phyloP scores from a whole-genome alignment of 1,139 yeast genomes.

The Casaregolazyma suthepensis region DNA sequence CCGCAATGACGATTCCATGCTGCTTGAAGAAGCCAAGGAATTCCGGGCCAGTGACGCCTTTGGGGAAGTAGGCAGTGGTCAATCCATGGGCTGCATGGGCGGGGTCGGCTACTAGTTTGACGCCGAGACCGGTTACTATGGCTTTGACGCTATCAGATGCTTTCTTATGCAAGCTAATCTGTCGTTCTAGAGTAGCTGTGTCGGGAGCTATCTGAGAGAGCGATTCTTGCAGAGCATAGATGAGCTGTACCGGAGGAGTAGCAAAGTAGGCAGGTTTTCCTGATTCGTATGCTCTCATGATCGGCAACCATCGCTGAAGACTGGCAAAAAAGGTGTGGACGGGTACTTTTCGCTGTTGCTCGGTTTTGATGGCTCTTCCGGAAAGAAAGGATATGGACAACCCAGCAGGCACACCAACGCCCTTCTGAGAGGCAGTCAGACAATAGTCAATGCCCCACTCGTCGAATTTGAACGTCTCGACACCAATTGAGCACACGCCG shows the following conservation, averaged over 20 bases:
- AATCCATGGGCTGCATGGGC: slow-evolving; percentile 79
- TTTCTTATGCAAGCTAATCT: slow-evolving; percentile 58
- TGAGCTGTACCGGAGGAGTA: slow-evolving; percentile 84
- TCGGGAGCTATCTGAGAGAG: slow-evolving; percentile 59
- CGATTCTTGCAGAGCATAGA: slow-evolving; percentile 75
- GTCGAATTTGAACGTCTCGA: slow-evolving; percentile 79
- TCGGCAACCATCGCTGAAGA: slow-evolving; percentile 80
- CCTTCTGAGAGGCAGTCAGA: slow-evolving; percentile 91
- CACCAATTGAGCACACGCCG: slow-evolving; percentile 92
- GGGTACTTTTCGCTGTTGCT: slow-evolving; percentile 43
- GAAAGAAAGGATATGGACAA: slow-evolving; percentile 73
- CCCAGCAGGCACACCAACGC: slow-evolving; percentile 93
- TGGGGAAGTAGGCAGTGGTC: slow-evolving; percentile 82
- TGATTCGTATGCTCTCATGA: slow-evolving; percentile 79
- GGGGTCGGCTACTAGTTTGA: slow-evolving; percentile 61
- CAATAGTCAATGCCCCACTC: slow-evolving; percentile 88
- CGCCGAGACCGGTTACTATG: slow-evolving; percentile 48
- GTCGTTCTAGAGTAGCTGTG: slow-evolving; percentile 49
- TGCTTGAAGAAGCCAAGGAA: slow-evolving; percentile 51
- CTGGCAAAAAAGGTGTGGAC: slow-evolving; percentile 67
- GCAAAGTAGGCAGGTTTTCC: slow-evolving; percentile 87
- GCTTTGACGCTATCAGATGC: slow-evolving; percentile 64
- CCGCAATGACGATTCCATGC: slow-evolving; percentile 80
- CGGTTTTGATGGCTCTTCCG: slow-evolving; percentile 65
- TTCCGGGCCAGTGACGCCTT: slow-evolving; percentile 63